Conservation (phyloP, 129 eudicot genomes). For the Flaveria sonorensis region DNA sequence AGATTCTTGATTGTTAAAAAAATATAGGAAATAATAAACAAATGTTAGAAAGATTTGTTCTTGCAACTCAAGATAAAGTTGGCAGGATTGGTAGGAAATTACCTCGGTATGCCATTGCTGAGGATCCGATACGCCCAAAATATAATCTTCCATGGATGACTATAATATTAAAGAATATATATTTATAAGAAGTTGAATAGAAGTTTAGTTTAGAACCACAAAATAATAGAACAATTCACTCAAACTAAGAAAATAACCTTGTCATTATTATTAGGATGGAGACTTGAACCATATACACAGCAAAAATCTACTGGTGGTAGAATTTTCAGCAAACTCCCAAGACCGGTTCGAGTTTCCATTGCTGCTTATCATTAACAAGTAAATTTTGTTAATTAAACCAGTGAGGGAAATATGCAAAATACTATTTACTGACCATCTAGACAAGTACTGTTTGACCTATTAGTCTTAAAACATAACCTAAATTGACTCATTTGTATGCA, state of each 20-base stretch:
- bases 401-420: neutral
- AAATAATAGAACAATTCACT: constrained; percentile 15
- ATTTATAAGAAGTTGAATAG: constrained; percentile 7
- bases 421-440: neutral
- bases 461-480: neutral
- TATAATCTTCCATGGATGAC: constrained; percentile 90
- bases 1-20: constrained; percentile 55
- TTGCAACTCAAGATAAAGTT: neutral
- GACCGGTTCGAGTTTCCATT: constrained; percentile 38
- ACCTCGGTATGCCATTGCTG: constrained; percentile 86
- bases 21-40: neutral
- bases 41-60: constrained; percentile 23
- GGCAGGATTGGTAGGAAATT: neutral
- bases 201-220: constrained; percentile 27
- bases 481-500: neutral
- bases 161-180: constrained; percentile 22
- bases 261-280: constrained; percentile 80
- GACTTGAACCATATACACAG: constrained; percentile 78
- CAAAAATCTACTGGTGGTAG: constrained; percentile 91
- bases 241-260: constrained; percentile 47
- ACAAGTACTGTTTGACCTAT: neutral
- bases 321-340: constrained; percentile 54
- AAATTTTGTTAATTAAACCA: constrained; percentile 1
- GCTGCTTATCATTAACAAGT: constrained; percentile 23
- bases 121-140: constrained; percentile 90